These are phyloP conservation scores for Penicillium daleae DNA, from an alignment of 495 filamentous ascomycete genomes.

Conservation along the genomic window DNA sequence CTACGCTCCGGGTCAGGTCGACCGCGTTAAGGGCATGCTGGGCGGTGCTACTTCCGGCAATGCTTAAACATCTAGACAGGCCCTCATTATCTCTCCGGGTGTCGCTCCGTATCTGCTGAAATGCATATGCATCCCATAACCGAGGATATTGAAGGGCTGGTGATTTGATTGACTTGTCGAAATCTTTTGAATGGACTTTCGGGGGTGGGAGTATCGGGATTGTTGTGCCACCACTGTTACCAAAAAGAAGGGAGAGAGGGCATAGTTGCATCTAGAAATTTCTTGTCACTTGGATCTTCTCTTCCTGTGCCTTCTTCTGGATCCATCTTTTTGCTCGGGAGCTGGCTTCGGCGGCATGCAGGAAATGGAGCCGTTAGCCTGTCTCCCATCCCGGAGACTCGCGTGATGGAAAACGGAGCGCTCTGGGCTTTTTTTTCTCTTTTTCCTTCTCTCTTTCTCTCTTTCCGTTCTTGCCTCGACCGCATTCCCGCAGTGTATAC, in stretches of 20 bases:
- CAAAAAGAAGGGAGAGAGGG: background rate
- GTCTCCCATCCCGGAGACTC: constrained; percentile 17
- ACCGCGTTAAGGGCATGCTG: constrained; percentile 47
- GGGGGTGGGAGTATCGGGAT: background rate
- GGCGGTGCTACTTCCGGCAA: constrained; percentile 46
- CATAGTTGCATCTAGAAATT: background rate
- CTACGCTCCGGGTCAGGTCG: constrained; percentile 46
- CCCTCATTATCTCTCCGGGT: background rate
- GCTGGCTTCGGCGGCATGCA: constrained; percentile 41
- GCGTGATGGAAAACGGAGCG: constrained; percentile 15
- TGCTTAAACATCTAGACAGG: constrained; percentile 27
- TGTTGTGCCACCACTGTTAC: background rate
- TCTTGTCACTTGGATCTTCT: constrained; percentile 11
- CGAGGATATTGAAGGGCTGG: background rate
- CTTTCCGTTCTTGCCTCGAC: constrained; percentile 17
- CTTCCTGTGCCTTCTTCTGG: background rate
- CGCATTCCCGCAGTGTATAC: constrained; percentile 27
- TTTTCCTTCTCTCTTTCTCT: background rate
- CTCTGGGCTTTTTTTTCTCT: constrained; percentile 1
- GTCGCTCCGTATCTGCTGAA: constrained; percentile 4
- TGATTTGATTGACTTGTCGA: background rate
- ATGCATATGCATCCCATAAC: background rate
- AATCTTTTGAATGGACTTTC: background rate
- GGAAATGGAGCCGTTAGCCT: constrained; percentile 39
- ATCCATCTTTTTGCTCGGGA: background rate